Conservation (phyloP, 345 rosid genomes). For the Eucalyptus curtisii region DNA sequence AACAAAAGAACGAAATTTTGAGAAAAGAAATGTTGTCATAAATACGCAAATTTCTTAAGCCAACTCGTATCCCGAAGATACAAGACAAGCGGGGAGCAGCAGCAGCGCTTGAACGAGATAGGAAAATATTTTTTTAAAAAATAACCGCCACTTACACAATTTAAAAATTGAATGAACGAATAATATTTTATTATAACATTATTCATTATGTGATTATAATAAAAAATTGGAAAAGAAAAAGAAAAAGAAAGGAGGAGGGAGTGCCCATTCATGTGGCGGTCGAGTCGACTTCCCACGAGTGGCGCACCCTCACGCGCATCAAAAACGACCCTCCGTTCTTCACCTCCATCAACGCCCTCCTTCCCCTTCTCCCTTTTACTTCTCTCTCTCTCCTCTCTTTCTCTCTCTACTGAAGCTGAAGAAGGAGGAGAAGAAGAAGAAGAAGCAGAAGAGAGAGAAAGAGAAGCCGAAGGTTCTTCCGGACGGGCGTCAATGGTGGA, state of each 20-base stretch:
- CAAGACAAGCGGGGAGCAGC: too few species aligned
- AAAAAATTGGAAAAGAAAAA: background rate
- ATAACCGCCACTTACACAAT: accelerated
- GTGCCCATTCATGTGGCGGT: background rate
- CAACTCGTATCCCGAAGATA: too few species aligned
- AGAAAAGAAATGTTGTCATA: too few species aligned
- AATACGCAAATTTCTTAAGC: too few species aligned
- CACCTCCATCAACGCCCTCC: background rate
- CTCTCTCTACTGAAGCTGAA: background rate
- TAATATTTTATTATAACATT: background rate
- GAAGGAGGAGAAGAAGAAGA: background rate
- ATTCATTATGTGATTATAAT: too few species aligned
- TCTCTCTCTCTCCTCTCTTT: background rate
- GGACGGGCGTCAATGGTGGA: constrained; percentile 16
- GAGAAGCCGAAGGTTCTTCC: background rate
- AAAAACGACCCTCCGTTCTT: background rate
- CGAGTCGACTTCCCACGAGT: background rate
- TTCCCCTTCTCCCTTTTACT: background rate
- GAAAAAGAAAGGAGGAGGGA: background rate
- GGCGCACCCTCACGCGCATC: background rate
- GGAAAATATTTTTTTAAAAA: too few species aligned
- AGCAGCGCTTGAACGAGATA: too few species aligned
- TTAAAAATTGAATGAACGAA: accelerated
- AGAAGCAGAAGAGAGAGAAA: background rate
- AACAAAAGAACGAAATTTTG: too few species aligned